Evolutionary conservation across 257 asterid genomes (phyloP).

Genomic region (Gentiana straminea): DNA sequence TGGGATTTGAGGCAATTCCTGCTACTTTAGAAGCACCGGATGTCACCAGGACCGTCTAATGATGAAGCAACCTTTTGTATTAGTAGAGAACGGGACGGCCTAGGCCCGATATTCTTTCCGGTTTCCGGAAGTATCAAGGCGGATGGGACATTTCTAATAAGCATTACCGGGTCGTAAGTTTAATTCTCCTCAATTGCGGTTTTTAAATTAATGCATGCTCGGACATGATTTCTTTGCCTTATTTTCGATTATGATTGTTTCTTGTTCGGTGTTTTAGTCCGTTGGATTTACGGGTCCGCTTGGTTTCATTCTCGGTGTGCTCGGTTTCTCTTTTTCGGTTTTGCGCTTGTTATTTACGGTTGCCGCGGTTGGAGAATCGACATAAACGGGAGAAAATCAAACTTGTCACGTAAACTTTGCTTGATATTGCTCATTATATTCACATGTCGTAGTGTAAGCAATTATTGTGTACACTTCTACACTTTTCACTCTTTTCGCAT

Average conservation of each 20-base stretch:
- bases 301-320: slow-evolving; percentile 52
- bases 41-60: slow-evolving; percentile 52
- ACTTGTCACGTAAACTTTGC: slow-evolving; percentile 52
- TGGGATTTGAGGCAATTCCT: too few species aligned
- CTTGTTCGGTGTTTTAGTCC: slow-evolving; percentile 42
- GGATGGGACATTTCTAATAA: slow-evolving; percentile 97
- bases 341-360: slow-evolving; percentile 58
- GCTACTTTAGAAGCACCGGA: too few species aligned
- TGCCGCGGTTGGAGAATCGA: slow-evolving; percentile 76
- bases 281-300: slow-evolving; percentile 86
- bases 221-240: too few species aligned
- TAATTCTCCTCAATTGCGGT: not conserved
- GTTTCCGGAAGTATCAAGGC: slow-evolving; percentile 71
- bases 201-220: too few species aligned
- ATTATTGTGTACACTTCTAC: too few species aligned
- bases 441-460: slow-evolving; percentile 85
- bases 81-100: slow-evolving; percentile 76
- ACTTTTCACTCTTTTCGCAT: too few species aligned
- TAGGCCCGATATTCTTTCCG: slow-evolving; percentile 71
- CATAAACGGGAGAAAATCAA: slow-evolving; percentile 33
- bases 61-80: slow-evolving; percentile 58
- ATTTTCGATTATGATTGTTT: slow-evolving; percentile 10
- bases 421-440: slow-evolving; percentile 56
- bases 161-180: slow-evolving; percentile 89
- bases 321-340: slow-evolving; percentile 85